Conservation (phyloP, 805 yeast species). For the Geotrichum ghanense region DNA sequence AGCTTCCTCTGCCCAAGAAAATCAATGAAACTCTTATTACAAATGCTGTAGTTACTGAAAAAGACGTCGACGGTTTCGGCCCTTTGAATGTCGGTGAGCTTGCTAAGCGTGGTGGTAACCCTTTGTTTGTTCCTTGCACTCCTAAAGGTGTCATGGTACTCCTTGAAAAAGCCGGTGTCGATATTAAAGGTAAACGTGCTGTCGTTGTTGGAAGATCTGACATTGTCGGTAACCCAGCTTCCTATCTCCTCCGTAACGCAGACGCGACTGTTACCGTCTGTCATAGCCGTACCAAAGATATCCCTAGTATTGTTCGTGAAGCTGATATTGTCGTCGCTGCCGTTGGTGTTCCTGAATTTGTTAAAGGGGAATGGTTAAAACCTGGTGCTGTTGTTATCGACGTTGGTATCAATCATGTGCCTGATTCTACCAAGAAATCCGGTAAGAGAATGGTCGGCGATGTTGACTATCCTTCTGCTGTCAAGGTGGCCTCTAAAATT, state of each 20-base stretch:
- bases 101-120: constrained; percentile 74
- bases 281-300: constrained; percentile 60
- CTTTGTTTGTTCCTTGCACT: constrained; percentile 84
- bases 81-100: constrained; percentile 83
- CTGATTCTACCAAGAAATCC: constrained; percentile 60
- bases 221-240: constrained; percentile 91
- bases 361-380: constrained; percentile 83
- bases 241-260: constrained; percentile 63
- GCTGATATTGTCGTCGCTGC: constrained; percentile 93
- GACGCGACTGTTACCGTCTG: constrained; percentile 80
- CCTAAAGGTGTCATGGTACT: constrained; percentile 87
- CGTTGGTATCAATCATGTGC: constrained; percentile 87
- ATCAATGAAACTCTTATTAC: constrained; percentile 73
- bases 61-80: constrained; percentile 95
- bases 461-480: constrained; percentile 68
- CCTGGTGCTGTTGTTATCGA: constrained; percentile 78
- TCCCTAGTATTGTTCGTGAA: constrained; percentile 42
- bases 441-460: constrained; percentile 91
- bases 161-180: constrained; percentile 56
- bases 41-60: constrained; percentile 63
- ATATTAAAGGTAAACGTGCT: constrained; percentile 67
- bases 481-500: constrained; percentile 50
- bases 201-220: constrained; percentile 94
- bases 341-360: constrained; percentile 74
- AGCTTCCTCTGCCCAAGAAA: constrained; percentile 77